Percentiles rank a stretch among this genome's conserved stretches.
Conservation (phyloP, 1,139 yeast species). For the Geotrichum candidum region DNA sequence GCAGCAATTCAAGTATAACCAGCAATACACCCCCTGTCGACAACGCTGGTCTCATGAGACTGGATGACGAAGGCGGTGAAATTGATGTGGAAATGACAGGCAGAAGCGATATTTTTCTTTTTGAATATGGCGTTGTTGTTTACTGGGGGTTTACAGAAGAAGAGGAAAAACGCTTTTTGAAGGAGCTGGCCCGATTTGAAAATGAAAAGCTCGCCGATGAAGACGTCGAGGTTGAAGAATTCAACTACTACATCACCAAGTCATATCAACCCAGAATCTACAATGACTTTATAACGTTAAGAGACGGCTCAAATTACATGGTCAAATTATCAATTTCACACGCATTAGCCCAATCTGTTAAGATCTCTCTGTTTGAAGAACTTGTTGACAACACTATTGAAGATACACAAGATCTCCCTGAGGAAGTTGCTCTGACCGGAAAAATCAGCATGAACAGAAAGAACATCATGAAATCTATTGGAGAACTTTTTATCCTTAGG, state of each 20-base stretch:
- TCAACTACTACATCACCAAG: constrained; percentile 87
- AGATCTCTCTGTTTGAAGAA: constrained; percentile 90
- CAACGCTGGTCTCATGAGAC: constrained; percentile 45
- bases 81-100: constrained; percentile 71
- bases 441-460: constrained; percentile 91
- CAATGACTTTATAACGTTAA: constrained; percentile 85
- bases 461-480: constrained; percentile 93
- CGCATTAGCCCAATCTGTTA: constrained; percentile 88
- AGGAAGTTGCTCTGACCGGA: constrained; percentile 89
- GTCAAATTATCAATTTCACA: constrained; percentile 81
- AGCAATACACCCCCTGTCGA: neutral
- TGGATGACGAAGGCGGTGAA: constrained; percentile 94
- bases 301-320: constrained; percentile 90
- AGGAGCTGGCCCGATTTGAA: constrained; percentile 81
- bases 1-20: constrained; percentile 11
- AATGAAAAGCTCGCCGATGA: constrained; percentile 83
- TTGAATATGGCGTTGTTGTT: constrained; percentile 92
- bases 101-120: constrained; percentile 72
- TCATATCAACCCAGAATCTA: constrained; percentile 92
- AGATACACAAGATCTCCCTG: constrained; percentile 94
- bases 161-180: constrained; percentile 78
- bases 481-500: constrained; percentile 84
- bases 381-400: constrained; percentile 92
- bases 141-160: constrained; percentile 88
- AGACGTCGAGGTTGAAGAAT: constrained; percentile 89